Conservation (phyloP, 1,284 basidiomycete genomes). For the Rhodotorula sp. region DNA sequence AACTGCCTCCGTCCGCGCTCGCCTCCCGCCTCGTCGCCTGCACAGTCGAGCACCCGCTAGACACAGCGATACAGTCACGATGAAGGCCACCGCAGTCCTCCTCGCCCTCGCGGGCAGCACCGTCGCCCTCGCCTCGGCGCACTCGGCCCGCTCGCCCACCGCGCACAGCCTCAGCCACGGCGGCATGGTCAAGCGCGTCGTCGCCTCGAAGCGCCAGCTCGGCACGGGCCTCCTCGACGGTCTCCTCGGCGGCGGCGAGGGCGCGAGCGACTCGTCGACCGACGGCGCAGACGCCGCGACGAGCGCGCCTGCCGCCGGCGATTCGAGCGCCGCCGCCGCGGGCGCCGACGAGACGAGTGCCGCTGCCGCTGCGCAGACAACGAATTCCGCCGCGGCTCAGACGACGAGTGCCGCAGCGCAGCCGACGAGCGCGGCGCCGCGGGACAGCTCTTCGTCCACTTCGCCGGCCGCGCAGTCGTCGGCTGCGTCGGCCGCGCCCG, state of each 20-base stretch:
- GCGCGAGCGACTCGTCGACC: not conserved
- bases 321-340: not conserved
- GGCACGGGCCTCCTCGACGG: not conserved
- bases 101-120: not conserved
- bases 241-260: not conserved
- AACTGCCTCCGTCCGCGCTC: not conserved
- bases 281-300: not conserved
- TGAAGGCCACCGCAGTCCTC: not conserved
- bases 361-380: not conserved
- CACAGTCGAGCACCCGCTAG: not conserved
- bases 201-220: constrained; percentile 1
- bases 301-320: not conserved
- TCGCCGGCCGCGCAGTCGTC: not conserved
- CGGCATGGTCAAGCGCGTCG: constrained; percentile 1
- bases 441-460: not conserved
- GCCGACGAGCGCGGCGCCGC: not conserved
- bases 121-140: not conserved
- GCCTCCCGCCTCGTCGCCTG: not conserved
- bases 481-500: not conserved
- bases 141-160: not conserved
- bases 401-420: not conserved
- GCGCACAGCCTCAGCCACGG: not conserved
- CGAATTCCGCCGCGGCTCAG: not conserved
- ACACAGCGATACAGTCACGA: not conserved
- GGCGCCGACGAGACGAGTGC: not conserved